These are phyloP conservation scores for Aspergillus hiratsukae DNA, from an alignment of 2,329 filamentous ascomycete species.

Conservation along the genomic window DNA sequence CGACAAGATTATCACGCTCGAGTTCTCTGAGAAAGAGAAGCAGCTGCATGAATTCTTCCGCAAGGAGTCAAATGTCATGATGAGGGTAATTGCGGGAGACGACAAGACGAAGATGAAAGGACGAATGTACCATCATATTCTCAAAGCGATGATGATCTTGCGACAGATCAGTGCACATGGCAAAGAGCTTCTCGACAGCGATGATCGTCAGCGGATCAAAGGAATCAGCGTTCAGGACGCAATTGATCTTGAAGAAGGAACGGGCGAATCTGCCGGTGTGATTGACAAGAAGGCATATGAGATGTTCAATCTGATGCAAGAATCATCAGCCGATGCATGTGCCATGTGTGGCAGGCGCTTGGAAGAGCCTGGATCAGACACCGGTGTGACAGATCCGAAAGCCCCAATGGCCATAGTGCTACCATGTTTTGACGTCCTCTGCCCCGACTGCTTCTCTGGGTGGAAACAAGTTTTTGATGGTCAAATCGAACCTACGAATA, in stretches of 20 bases:
- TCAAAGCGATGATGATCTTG: slow-evolving; percentile 85
- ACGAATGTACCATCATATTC: slow-evolving; percentile 86
- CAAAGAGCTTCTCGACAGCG: slow-evolving; percentile 79
- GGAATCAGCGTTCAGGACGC: slow-evolving; percentile 79
- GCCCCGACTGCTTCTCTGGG: slow-evolving; percentile 63
- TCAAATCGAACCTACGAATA: slow-evolving; percentile 41
- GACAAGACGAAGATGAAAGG: slow-evolving; percentile 68
- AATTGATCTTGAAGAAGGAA: slow-evolving; percentile 82
- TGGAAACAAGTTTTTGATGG: slow-evolving; percentile 54
- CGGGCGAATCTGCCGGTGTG: slow-evolving; percentile 54
- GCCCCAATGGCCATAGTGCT: slow-evolving; percentile 68
- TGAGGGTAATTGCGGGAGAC: slow-evolving; percentile 67
- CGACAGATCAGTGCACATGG: slow-evolving; percentile 90
- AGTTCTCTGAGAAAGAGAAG: slow-evolving; percentile 71
- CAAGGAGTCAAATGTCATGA: slow-evolving; percentile 71
- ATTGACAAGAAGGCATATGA: slow-evolving; percentile 74
- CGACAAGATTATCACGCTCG: slow-evolving; percentile 68
- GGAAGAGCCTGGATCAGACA: slow-evolving; percentile 48
- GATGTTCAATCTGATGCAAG: slow-evolving; percentile 76
- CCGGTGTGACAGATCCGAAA: slow-evolving; percentile 48
- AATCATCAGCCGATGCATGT: slow-evolving; percentile 74
- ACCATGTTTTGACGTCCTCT: slow-evolving; percentile 82
- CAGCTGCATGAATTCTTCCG: slow-evolving; percentile 81
- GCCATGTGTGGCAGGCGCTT: slow-evolving; percentile 64
- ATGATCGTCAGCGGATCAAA: slow-evolving; percentile 74